Evolutionary conservation across 345 rosid species (phyloP).

Genomic region (Populus davidiana): DNA sequence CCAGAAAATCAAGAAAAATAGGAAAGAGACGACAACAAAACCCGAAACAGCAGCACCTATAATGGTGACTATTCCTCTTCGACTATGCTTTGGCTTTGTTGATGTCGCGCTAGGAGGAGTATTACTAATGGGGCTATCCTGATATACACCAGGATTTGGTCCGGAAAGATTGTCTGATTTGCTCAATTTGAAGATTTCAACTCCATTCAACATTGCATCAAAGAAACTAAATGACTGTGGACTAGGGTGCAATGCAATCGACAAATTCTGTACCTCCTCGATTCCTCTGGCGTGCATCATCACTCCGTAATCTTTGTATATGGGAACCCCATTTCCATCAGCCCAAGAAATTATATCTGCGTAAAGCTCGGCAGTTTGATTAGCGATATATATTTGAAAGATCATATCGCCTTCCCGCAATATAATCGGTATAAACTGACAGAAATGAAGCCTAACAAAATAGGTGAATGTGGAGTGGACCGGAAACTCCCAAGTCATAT

Average conservation of each 20-base stretch:
- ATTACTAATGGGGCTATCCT: slow-evolving; percentile 12
- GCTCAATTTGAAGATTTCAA: slow-evolving; percentile 40
- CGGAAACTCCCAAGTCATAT: slow-evolving; percentile 44
- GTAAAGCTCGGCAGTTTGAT: not conserved
- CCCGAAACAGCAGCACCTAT: not conserved
- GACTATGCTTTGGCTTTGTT: too few species aligned
- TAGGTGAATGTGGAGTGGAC: slow-evolving; percentile 36
- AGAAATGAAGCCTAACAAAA: slow-evolving; percentile 30
- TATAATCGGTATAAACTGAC: slow-evolving; percentile 29
- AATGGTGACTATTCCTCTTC: not conserved
- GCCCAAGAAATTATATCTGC: slow-evolving; percentile 18
- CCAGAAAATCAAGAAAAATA: not conserved
- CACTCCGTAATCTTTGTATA: not conserved
- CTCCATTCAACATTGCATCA: slow-evolving; percentile 47
- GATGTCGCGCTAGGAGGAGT: too few species aligned
- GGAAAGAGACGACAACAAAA: not conserved
- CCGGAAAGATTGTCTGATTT: too few species aligned
- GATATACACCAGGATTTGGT: too few species aligned
- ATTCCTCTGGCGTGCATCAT: too few species aligned
- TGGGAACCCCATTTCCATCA: slow-evolving; percentile 24
- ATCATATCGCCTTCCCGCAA: not conserved
- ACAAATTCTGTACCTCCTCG: too few species aligned
- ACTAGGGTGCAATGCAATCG: slow-evolving; percentile 21
- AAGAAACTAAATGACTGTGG: too few species aligned
- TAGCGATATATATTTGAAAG: slow-evolving; percentile 20